Evolutionary conservation across 2,329 filamentous ascomycete species (phyloP).

Genomic region (Trichoderma sp.): DNA sequence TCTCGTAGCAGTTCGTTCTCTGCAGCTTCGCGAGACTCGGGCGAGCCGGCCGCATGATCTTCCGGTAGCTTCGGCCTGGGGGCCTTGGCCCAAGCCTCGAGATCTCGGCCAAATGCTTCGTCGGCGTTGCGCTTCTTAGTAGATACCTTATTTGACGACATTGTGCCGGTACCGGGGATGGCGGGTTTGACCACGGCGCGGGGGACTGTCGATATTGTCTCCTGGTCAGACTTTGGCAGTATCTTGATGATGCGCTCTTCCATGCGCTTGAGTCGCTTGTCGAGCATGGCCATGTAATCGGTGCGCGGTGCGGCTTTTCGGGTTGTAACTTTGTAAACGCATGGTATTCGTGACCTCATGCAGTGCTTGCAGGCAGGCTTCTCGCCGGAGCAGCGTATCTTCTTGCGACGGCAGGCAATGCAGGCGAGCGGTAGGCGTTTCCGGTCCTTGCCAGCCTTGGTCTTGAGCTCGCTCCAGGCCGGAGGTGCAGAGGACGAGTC

Average conservation of each 20-base stretch:
- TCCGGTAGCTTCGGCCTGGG: constrained; percentile 53
- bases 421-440: constrained; percentile 92
- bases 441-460: constrained; percentile 91
- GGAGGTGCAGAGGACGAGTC: constrained; percentile 61
- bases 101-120: constrained; percentile 80
- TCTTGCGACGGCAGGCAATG: constrained; percentile 94
- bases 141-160: constrained; percentile 46
- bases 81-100: constrained; percentile 77
- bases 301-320: constrained; percentile 91
- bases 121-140: constrained; percentile 81
- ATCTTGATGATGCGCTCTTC: constrained; percentile 97
- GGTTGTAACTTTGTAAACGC: constrained; percentile 96
- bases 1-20: constrained; percentile 78
- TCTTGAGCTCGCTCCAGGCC: constrained; percentile 81
- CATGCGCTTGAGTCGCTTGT: constrained; percentile 94
- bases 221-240: constrained; percentile 82
- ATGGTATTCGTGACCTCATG: constrained; percentile 85
- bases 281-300: constrained; percentile 99
- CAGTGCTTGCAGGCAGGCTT: constrained; percentile 98
- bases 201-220: constrained; percentile 65
- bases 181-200: constrained; percentile 84
- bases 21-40: constrained; percentile 65
- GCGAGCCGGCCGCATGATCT: constrained; percentile 48
- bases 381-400: constrained; percentile 96
- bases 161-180: constrained; percentile 52